A percentile compares a stretch with the other conserved stretches of the same genome.
Conservation (phyloP, 495 filamentous ascomycete species). For the Penicillium daleae region DNA sequence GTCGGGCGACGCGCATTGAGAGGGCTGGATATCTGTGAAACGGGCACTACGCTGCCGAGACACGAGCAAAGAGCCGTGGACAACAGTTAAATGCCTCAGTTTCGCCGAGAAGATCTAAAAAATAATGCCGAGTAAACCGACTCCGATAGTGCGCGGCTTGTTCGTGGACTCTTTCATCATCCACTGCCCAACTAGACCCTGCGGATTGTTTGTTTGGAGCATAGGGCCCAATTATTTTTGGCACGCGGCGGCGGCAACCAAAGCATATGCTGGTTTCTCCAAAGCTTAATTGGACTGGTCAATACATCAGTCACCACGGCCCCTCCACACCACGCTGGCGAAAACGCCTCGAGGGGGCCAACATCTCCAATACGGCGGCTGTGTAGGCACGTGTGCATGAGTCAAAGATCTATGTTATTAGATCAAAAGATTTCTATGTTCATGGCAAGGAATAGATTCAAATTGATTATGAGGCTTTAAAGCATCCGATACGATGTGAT, state of each 20-base stretch:
- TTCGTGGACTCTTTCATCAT: background rate
- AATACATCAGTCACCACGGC: background rate
- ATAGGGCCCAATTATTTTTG: background rate
- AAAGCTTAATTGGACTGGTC: background rate
- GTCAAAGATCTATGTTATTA: no score
- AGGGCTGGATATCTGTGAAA: background rate
- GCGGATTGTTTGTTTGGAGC: background rate
- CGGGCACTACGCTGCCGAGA: background rate
- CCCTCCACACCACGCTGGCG: no score
- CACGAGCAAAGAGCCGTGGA: background rate
- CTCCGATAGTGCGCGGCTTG: background rate
- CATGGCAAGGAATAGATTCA: background rate
- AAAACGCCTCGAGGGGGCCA: background rate
- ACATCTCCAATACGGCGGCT: background rate
- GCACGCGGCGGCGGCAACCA: background rate
- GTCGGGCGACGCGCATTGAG: background rate
- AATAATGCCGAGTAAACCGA: background rate
- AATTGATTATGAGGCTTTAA: background rate
- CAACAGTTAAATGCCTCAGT: background rate
- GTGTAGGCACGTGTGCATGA: no score
- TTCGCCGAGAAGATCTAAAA: background rate
- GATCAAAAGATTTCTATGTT: no score
- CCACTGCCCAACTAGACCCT: background rate
- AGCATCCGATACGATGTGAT: background rate
- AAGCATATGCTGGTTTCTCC: background rate